phyloP scores from a whole-genome alignment of 2,329 filamentous ascomycete species.

The Ophiostoma quercus region DNA sequence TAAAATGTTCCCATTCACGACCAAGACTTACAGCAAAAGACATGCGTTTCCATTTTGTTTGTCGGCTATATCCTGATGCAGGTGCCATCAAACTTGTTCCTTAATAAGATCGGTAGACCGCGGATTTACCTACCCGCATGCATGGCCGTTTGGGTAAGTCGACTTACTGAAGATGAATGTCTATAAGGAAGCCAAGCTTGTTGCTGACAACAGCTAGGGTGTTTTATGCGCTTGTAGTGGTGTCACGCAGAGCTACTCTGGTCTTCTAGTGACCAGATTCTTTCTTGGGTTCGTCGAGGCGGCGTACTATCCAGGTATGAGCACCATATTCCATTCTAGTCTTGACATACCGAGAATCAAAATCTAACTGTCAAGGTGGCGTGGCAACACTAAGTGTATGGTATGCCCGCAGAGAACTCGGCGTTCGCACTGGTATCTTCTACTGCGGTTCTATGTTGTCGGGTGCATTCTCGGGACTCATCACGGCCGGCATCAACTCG shows the following conservation, averaged over 20 bases:
- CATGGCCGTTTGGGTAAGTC: slow-evolving; percentile 27
- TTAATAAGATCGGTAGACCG: slow-evolving; percentile 30
- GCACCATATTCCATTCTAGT: too few species aligned
- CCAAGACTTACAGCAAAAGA: background rate
- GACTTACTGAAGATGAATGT: background rate
- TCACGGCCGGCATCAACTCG: slow-evolving; percentile 58
- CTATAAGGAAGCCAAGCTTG: background rate
- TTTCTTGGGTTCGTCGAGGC: background rate
- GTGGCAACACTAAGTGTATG: background rate
- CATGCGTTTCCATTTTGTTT: background rate
- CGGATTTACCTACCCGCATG: slow-evolving; percentile 38
- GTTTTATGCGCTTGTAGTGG: background rate
- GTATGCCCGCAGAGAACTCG: slow-evolving; percentile 44
- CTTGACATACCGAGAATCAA: too few species aligned
- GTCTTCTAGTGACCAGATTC: background rate
- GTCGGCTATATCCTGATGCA: background rate
- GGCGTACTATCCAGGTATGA: background rate
- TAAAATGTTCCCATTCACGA: background rate
- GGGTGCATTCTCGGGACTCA: slow-evolving; percentile 66
- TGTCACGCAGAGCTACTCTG: background rate
- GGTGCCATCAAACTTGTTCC: slow-evolving; percentile 30
- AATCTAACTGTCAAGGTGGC: background rate
- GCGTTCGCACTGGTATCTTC: slow-evolving; percentile 59
- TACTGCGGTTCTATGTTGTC: slow-evolving; percentile 66
- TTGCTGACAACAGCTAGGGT: background rate